Evolutionary conservation across 1,284 basidiomycete genomes (phyloP).

Genomic region (Rhodotorula sp.): DNA sequence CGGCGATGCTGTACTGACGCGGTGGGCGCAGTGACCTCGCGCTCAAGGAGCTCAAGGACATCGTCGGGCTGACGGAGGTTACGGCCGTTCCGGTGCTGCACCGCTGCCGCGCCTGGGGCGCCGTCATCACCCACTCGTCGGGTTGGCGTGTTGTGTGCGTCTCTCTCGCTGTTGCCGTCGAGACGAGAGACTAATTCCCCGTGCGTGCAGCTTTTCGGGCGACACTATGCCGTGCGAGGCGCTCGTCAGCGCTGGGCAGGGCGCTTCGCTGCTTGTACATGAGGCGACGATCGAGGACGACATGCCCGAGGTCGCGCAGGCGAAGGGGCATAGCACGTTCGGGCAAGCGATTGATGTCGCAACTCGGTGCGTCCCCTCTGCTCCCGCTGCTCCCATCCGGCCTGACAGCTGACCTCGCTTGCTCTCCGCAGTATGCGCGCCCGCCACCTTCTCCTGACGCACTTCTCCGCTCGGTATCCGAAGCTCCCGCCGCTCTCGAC

Average conservation of each 20-base stretch:
- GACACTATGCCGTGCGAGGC: slow-evolving; percentile 79
- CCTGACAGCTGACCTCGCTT: background rate
- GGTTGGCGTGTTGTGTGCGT: slow-evolving; percentile 81
- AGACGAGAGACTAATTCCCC: slow-evolving; percentile 21
- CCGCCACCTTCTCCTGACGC: slow-evolving; percentile 79
- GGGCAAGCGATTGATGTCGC: slow-evolving; percentile 82
- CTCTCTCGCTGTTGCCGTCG: too few species aligned
- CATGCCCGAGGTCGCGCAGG: slow-evolving; percentile 64
- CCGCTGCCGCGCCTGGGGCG: slow-evolving; percentile 69
- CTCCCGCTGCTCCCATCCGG: background rate
- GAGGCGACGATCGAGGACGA: slow-evolving; percentile 88
- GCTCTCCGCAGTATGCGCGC: slow-evolving; percentile 69
- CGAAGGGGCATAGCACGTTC: slow-evolving; percentile 86
- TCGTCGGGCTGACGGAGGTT: slow-evolving; percentile 53
- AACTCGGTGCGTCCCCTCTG: slow-evolving; percentile 56
- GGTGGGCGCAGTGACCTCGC: background rate
- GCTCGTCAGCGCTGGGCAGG: slow-evolving; percentile 66
- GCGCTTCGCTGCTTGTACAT: slow-evolving; percentile 83
- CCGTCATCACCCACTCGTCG: slow-evolving; percentile 65
- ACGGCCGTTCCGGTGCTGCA: slow-evolving; percentile 65
- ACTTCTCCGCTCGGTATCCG: slow-evolving; percentile 93
- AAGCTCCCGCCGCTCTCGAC: slow-evolving; percentile 63
- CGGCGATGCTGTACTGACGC: background rate
- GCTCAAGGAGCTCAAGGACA: slow-evolving; percentile 23
- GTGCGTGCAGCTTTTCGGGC: slow-evolving; percentile 63